phyloP scores from a whole-genome alignment of 2,329 filamentous ascomycete species.

The Cadophora gregata region DNA sequence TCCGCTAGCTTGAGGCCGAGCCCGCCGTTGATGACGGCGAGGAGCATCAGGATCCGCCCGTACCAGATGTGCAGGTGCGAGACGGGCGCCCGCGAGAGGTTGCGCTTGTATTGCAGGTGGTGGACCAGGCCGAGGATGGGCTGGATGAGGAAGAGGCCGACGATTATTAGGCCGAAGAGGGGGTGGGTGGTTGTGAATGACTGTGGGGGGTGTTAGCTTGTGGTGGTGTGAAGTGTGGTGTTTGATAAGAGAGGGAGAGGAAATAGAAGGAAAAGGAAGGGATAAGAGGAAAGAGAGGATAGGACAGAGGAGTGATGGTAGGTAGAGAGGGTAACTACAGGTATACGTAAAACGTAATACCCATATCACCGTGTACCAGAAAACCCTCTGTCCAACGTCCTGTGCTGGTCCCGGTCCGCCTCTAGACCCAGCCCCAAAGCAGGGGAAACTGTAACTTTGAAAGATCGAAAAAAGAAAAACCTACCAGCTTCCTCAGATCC shows the following conservation, averaged over 20 bases:
- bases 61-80: conserved; percentile 68
- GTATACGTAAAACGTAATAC: neutral
- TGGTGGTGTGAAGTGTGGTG: neutral
- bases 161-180: conserved; percentile 60
- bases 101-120: conserved; percentile 58
- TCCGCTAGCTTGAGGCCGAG: conserved; percentile 60
- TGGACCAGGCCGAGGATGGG: conserved; percentile 63
- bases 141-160: conserved; percentile 61
- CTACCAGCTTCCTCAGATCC: conserved; percentile 50
- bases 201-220: conserved; percentile 44
- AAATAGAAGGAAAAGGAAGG: neutral
- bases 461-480: conserved; percentile 37
- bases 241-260: neutral
- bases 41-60: conserved; percentile 61
- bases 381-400: neutral
- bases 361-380: neutral
- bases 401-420: no score
- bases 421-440: neutral
- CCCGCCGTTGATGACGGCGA: conserved; percentile 69
- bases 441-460: neutral
- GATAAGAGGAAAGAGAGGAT: no score
- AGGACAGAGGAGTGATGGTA: no score
- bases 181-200: conserved; percentile 60
- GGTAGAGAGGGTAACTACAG: no score
- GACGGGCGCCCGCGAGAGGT: conserved; percentile 54